These are phyloP conservation scores for Skeletonema grethae DNA, from an alignment of 108 stramenopile species.

Conservation along the genomic window DNA sequence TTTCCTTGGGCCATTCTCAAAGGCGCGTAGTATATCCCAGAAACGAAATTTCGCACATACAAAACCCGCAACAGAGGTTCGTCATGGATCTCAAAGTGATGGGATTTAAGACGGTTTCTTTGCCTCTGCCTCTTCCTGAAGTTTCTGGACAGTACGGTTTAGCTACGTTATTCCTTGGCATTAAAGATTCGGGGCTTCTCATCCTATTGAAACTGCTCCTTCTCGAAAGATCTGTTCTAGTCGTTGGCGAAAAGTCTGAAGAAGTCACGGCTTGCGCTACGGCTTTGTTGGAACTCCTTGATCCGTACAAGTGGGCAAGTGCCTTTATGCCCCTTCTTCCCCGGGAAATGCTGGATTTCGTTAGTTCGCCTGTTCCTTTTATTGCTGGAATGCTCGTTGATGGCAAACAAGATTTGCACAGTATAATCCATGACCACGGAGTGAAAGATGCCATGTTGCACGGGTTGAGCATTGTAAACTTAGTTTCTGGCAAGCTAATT, in stretches of 20 bases:
- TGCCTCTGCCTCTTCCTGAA: constrained; percentile 53
- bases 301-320: constrained; percentile 56
- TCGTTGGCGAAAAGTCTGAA: constrained; percentile 43
- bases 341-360: constrained; percentile 54
- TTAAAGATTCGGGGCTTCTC: constrained; percentile 45
- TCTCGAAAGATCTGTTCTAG: constrained; percentile 48
- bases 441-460: constrained; percentile 50
- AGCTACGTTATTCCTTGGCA: constrained; percentile 42
- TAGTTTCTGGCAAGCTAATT: constrained; percentile 46
- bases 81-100: constrained; percentile 32
- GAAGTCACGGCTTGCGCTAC: constrained; percentile 47
- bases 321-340: constrained; percentile 59
- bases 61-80: constrained; percentile 29
- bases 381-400: constrained; percentile 53
- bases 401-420: constrained; percentile 27
- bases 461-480: constrained; percentile 48
- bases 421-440: constrained; percentile 35
- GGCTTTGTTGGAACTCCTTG: constrained; percentile 44
- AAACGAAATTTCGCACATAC: constrained; percentile 33
- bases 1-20: constrained; percentile 37
- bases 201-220: constrained; percentile 53
- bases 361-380: constrained; percentile 57
- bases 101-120: constrained; percentile 32
- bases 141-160: constrained; percentile 51
- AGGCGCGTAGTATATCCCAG: constrained; percentile 31